phyloP scores from a whole-genome alignment of 2,329 filamentous ascomycete genomes.

The Diaporthe citriasiana region DNA sequence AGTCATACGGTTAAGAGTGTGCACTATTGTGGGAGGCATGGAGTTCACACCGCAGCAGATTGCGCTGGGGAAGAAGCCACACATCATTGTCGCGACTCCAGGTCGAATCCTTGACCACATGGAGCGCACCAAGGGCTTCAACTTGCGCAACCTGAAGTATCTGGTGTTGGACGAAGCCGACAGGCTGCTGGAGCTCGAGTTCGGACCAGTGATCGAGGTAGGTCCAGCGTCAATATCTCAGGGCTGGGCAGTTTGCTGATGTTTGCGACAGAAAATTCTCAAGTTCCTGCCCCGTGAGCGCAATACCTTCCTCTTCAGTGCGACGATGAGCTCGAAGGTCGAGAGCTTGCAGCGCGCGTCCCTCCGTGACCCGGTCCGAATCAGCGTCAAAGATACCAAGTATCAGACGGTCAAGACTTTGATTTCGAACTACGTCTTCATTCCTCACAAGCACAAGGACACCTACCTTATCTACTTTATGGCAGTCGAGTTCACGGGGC shows the following conservation, averaged over 20 bases:
- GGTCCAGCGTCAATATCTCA: slow-evolving; percentile 61
- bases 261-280: slow-evolving; percentile 78
- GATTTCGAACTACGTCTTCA: slow-evolving; percentile 87
- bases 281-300: slow-evolving; percentile 86
- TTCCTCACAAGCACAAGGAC: slow-evolving; percentile 90
- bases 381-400: slow-evolving; percentile 85
- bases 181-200: slow-evolving; percentile 86
- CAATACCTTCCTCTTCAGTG: slow-evolving; percentile 91
- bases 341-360: slow-evolving; percentile 93
- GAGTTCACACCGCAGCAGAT: slow-evolving; percentile 96
- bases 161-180: slow-evolving; percentile 97
- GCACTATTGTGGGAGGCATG: slow-evolving; percentile 91
- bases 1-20: slow-evolving; percentile 87
- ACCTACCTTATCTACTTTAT: slow-evolving; percentile 88
- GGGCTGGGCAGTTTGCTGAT: not conserved
- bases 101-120: slow-evolving; percentile 91
- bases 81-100: slow-evolving; percentile 93
- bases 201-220: slow-evolving; percentile 92
- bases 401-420: slow-evolving; percentile 94
- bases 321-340: slow-evolving; percentile 94
- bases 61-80: slow-evolving; percentile 93
- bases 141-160: slow-evolving; percentile 83
- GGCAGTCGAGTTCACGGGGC: slow-evolving; percentile 84
- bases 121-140: slow-evolving; percentile 97
- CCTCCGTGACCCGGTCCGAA: slow-evolving; percentile 84